A percentile compares a stretch with the other conserved stretches of the same genome.
Conservation (phyloP, 2,329 filamentous ascomycete genomes). For the Metarhizium sp. region DNA sequence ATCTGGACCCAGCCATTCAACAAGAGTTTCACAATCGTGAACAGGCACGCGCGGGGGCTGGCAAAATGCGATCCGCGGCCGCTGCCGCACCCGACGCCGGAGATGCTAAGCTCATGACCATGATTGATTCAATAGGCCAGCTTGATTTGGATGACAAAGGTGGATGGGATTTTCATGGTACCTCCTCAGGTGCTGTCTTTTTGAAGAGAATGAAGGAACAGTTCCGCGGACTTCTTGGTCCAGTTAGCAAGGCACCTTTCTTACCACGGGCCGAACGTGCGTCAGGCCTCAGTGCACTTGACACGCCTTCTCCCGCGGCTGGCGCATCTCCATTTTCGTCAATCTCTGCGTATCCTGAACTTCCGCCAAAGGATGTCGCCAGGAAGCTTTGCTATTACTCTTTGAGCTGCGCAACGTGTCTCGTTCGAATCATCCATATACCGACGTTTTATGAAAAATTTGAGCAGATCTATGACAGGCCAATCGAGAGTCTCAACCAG, state of each 20-base stretch:
- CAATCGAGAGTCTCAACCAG: conserved; percentile 51
- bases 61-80: conserved; percentile 29
- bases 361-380: conserved; percentile 56
- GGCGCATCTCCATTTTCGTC: conserved; percentile 50
- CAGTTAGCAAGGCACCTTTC: conserved; percentile 50
- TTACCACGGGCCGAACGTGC: conserved; percentile 41
- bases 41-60: conserved; percentile 36
- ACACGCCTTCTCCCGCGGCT: conserved; percentile 57
- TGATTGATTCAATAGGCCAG: conserved; percentile 88
- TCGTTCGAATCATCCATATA: conserved; percentile 65
- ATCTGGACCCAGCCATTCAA: conserved; percentile 66
- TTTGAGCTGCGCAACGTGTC: conserved; percentile 46
- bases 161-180: conserved; percentile 90
- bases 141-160: conserved; percentile 86
- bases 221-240: conserved; percentile 67
- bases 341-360: conserved; percentile 47
- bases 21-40: conserved; percentile 55
- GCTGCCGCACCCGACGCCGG: conserved; percentile 32
- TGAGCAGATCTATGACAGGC: conserved; percentile 65
- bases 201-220: conserved; percentile 80
- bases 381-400: conserved; percentile 45
- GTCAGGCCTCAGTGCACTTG: conserved; percentile 47
- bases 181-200: conserved; percentile 86
- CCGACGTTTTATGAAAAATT: conserved; percentile 73
- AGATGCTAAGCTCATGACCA: conserved; percentile 75